A percentile compares a stretch with the other conserved stretches of the same genome.
Conservation (phyloP, 352 stramenopile species). For the Phytopythium chamaehyphon region DNA sequence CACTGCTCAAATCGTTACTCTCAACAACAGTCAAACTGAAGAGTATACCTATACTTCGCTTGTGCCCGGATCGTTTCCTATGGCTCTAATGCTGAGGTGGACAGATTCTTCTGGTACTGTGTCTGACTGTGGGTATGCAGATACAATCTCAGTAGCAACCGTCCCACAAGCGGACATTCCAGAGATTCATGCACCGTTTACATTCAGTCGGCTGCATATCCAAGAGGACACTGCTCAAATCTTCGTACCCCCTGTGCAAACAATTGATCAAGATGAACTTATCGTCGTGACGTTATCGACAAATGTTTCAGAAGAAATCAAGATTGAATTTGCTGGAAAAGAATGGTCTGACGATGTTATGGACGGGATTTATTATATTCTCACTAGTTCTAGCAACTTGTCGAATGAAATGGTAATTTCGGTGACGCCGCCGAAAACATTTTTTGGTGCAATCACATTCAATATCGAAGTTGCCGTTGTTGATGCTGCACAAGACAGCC, state of each 20-base stretch:
- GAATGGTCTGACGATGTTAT: neutral
- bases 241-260: too few relatives aligned
- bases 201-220: too few relatives aligned
- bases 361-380: constrained; percentile 3
- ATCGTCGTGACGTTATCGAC: constrained; percentile 10
- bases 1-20: neutral
- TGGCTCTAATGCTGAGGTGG: neutral
- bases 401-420: constrained; percentile 13
- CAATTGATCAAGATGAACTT: constrained; percentile 5
- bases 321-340: constrained; percentile 10
- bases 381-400: constrained; percentile 8
- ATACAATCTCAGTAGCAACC: too few relatives aligned
- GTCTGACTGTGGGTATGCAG: too few relatives aligned
- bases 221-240: too few relatives aligned
- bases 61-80: neutral
- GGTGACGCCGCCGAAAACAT: constrained; percentile 12
- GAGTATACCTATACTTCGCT: neutral
- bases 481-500: neutral
- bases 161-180: too few relatives aligned
- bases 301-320: constrained; percentile 12
- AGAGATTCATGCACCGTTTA: too few relatives aligned
- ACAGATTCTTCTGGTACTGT: too few relatives aligned
- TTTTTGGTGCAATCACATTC: constrained; percentile 19
- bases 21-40: neutral
- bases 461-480: constrained; percentile 13